These are phyloP conservation scores for Dactylonectria macrodidyma DNA, from an alignment of 2,329 filamentous ascomycete genomes.

Conservation along the genomic window DNA sequence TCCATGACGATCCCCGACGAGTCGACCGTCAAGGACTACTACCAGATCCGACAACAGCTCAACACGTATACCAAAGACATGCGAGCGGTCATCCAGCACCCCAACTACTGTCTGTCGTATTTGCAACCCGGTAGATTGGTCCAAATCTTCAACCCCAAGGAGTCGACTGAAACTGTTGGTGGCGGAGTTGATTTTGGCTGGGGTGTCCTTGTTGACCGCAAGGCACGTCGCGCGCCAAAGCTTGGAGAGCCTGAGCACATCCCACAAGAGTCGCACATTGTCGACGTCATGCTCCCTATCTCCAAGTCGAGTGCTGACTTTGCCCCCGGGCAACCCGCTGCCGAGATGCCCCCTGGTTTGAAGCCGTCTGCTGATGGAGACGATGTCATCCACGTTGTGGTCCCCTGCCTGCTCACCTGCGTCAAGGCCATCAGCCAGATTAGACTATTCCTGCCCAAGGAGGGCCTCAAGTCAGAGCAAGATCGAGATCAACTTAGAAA, in stretches of 20 bases:
- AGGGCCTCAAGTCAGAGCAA: slow-evolving; percentile 75
- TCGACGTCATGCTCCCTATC: slow-evolving; percentile 83
- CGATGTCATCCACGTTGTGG: slow-evolving; percentile 55
- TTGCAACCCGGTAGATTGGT: slow-evolving; percentile 91
- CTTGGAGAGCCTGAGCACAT: slow-evolving; percentile 77
- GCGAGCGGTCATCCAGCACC: slow-evolving; percentile 91
- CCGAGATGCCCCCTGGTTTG: slow-evolving; percentile 75
- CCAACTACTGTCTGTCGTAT: slow-evolving; percentile 87
- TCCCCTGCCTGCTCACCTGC: slow-evolving; percentile 89
- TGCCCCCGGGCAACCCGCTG: slow-evolving; percentile 51
- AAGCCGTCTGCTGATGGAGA: slow-evolving; percentile 49
- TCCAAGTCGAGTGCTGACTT: slow-evolving; percentile 66
- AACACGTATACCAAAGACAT: slow-evolving; percentile 90
- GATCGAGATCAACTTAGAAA: slow-evolving; percentile 78
- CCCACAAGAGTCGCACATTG: slow-evolving; percentile 83
- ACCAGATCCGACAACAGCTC: slow-evolving; percentile 88
- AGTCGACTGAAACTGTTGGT: slow-evolving; percentile 58
- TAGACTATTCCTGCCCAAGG: slow-evolving; percentile 85
- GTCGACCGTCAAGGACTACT: slow-evolving; percentile 92
- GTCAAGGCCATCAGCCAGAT: slow-evolving; percentile 89
- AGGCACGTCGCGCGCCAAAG: slow-evolving; percentile 75
- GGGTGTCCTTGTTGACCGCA: slow-evolving; percentile 88
- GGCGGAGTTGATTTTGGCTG: slow-evolving; percentile 84
- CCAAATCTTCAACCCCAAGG: slow-evolving; percentile 80
- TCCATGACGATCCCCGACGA: slow-evolving; percentile 88